Conservation (phyloP, 2,329 filamentous ascomycete genomes). For the Xylariaceae sp. region DNA sequence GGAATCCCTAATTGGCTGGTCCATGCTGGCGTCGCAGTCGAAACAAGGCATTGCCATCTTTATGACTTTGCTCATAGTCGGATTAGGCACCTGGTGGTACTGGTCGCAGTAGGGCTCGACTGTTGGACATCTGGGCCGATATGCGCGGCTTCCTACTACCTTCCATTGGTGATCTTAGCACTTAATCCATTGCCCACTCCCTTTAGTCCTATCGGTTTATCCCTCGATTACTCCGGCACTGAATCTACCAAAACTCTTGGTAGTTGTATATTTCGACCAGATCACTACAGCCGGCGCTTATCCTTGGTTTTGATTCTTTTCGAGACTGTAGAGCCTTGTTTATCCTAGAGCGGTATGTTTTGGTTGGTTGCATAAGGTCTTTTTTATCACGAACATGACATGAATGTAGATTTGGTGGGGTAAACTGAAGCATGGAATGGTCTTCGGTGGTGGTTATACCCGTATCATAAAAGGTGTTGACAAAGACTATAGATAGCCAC, state of each 20-base stretch:
- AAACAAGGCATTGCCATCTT: slow-evolving; percentile 55
- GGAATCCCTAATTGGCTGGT: slow-evolving; percentile 55
- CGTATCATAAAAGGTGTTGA: not conserved
- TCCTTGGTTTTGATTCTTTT: not conserved
- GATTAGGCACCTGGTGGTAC: slow-evolving; percentile 54
- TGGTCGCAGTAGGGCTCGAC: slow-evolving; percentile 34
- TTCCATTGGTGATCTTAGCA: too few relatives aligned
- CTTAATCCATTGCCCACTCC: too few relatives aligned
- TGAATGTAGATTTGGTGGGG: not conserved
- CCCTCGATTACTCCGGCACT: too few relatives aligned
- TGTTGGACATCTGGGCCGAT: not conserved
- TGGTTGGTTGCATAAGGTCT: not conserved
- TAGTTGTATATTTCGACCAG: not conserved
- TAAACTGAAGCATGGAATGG: not conserved
- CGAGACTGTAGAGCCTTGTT: not conserved
- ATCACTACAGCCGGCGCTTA: not conserved
- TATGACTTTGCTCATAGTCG: slow-evolving; percentile 48
- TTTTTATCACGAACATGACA: not conserved
- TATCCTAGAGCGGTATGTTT: not conserved
- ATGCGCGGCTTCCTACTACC: too few relatives aligned
- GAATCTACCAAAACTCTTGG: too few relatives aligned
- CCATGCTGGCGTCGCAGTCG: slow-evolving; percentile 61
- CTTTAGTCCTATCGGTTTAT: too few relatives aligned
- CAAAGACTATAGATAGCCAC: not conserved
- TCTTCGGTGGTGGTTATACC: slow-evolving; percentile 1